Evolutionary conservation across 148 eudicot genomes (phyloP), one percentile per base, ranked within the genome.

Genomic region (Chenopodium suecicum): DNA sequence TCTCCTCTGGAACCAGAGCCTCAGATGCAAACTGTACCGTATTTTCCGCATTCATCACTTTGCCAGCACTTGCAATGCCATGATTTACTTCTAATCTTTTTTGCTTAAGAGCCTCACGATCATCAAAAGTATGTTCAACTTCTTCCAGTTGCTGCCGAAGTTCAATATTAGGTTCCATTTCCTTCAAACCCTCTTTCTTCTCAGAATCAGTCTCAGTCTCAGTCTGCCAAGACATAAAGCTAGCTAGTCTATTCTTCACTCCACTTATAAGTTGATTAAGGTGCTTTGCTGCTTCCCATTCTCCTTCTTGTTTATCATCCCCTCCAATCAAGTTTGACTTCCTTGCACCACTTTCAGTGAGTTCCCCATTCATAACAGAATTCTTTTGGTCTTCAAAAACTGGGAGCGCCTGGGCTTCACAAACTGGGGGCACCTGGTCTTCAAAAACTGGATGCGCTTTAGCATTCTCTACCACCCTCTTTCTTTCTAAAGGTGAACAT

Each of bases 201-300:
- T 78, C 44, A 41, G 44, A 41, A 41, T 41, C 88, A 34, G 81
- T 73, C 20, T 84, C 90, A 58, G 74, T 79, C 20, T 84, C 90
- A 50, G 76, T 79, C 79, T 86, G 91, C 87, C 81, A 80, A 65
- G 87, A 32, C 85, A 84, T 80, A 82, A 90, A 85, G 70, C 86
- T 85, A 85, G 83, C 91, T 48, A 88, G 48, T 79, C 76, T 88
- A 78, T 79, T 73, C 88, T 91, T 87, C 12, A 76, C 91, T 72
- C 84, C 86, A 85, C 74, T 83, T 60, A 67, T 71, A 80, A 84
- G 77, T 82, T 88, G 90, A 76, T 90, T 83, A 58, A 86, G 75
- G 79, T 83, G 85, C 87, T 81, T 87, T 19, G 82, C 80, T 73
- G 88, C 86, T 81, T 88, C 91, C 89, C 91, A 85, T 67, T 88